Conservation (phyloP, 2,329 filamentous ascomycete genomes). For the Mollisia scopiformis region DNA sequence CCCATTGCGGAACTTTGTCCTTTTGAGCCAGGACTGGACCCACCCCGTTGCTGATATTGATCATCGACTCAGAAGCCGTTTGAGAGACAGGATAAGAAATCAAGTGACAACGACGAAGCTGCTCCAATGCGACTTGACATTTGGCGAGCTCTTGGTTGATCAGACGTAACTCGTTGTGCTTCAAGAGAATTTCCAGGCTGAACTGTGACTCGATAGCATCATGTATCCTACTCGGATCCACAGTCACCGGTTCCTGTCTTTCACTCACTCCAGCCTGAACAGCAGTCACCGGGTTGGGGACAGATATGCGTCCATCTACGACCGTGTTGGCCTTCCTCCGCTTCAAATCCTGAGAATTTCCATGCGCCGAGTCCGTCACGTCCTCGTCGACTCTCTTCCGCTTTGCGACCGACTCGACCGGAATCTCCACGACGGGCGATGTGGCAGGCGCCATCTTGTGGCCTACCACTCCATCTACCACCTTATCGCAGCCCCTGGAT, state of each 20-base stretch:
- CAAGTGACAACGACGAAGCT: slow-evolving; percentile 87
- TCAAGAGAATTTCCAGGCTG: slow-evolving; percentile 87
- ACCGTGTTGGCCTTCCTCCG: slow-evolving; percentile 35
- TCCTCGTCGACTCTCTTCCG: slow-evolving; percentile 31
- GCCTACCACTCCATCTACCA: slow-evolving; percentile 45
- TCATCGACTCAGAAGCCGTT: slow-evolving; percentile 67
- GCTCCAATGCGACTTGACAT: slow-evolving; percentile 90
- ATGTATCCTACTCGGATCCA: slow-evolving; percentile 35
- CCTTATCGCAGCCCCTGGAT: slow-evolving; percentile 58
- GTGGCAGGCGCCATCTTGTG: slow-evolving; percentile 41
- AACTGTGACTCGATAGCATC: slow-evolving; percentile 77
- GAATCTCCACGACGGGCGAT: slow-evolving; percentile 28
- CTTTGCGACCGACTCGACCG: slow-evolving; percentile 23
- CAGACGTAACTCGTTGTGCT: slow-evolving; percentile 90
- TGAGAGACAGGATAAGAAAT: slow-evolving; percentile 83
- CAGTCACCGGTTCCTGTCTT: slow-evolving; percentile 12
- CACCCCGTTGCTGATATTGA: slow-evolving; percentile 73
- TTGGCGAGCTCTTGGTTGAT: slow-evolving; percentile 97
- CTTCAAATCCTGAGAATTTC: slow-evolving; percentile 32
- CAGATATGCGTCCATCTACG: slow-evolving; percentile 13
- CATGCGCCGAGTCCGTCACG: slow-evolving; percentile 14
- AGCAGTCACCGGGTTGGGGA: not conserved
- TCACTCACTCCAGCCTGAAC: slow-evolving; percentile 5
- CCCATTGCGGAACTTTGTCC: slow-evolving; percentile 72
- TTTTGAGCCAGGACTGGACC: slow-evolving; percentile 70